Base-by-base conservation (phyloP, 768 basidiomycete genomes). In the Coprinopsis cinerea region DNA sequence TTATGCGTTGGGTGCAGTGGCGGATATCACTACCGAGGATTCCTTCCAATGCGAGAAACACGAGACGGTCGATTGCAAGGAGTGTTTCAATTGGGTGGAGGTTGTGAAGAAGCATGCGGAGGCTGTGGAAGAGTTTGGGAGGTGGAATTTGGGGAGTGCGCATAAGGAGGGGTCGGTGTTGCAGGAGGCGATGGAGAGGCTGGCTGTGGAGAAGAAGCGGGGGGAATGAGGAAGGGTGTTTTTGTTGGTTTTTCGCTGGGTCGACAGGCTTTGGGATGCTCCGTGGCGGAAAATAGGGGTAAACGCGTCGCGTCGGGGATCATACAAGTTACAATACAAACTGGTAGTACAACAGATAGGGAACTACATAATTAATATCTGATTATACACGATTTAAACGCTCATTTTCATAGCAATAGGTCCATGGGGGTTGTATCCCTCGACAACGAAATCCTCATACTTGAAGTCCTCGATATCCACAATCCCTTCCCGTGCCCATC, bases 401-500 rank as follows among this genome's bases (percentile, higher is more conserved):
- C 88, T 92, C 95, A 97, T 96, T 72, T 93, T 92, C 93, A 96
- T 96, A 25, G 87, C 74, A 58, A 97, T 90, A 55, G 78, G 74
- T 1, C 84, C 84, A 64, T 92, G 79, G 9, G 89, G 85, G 54
- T 88, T 75, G 61, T 97, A 97, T 2, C 90, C 89, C 49, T 91
- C 86, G 9, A 98, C 79, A 45, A 83, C 77, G 49, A 96, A 80
- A 65, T 97, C 94, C n/a, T 77, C 78, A 46, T 75, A 78, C 49
- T 68, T 72, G 60, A 95, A 92, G 48, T 83, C 84, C 63, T 96
- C 93, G 35, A 98, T 88, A 52, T 81, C 77, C 14, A 64, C 67
- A 26, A 83, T 78, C n/a, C 63, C 68, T 25, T 82, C 74, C 48
- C 90, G 72, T 37, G 72, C 79, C 78, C 85, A 95, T 30, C 69